A percentile compares a stretch with the other conserved stretches of the same genome.
These are phyloP conservation scores for Fragilaria radians DNA, from an alignment of 108 stramenopile genomes.

Conservation along the genomic window DNA sequence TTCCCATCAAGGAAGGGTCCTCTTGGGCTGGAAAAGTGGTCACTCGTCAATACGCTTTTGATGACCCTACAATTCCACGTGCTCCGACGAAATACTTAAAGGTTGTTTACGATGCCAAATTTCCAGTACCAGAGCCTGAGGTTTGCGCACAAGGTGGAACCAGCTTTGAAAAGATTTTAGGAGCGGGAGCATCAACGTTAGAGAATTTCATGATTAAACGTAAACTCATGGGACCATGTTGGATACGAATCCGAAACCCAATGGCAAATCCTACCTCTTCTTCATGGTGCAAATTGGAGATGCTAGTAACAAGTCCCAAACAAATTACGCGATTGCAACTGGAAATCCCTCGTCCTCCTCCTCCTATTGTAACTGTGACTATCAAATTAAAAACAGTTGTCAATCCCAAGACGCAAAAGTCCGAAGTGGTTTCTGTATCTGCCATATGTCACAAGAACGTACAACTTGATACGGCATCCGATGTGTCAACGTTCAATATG, in stretches of 20 bases:
- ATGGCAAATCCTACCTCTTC: conserved; percentile 19
- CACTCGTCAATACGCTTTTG: conserved; percentile 92
- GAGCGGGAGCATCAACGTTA: conserved; percentile 69
- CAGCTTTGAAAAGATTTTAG: conserved; percentile 84
- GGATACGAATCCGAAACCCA: conserved; percentile 87
- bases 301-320: conserved; percentile 75
- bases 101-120: conserved; percentile 90
- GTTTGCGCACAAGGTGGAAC: conserved; percentile 71
- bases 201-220: conserved; percentile 96
- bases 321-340: conserved; percentile 52
- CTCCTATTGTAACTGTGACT: conserved; percentile 80
- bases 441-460: conserved; percentile 88
- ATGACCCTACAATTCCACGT: conserved; percentile 86
- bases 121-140: conserved; percentile 58
- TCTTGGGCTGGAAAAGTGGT: conserved; percentile 86
- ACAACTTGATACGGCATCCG: conserved; percentile 65
- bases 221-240: conserved; percentile 95
- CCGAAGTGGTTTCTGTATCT: conserved; percentile 92
- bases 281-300: conserved; percentile 92
- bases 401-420: conserved; percentile 89
- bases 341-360: conserved; percentile 51
- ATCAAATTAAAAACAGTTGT: conserved; percentile 96
- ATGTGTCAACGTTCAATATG: conserved; percentile 47
- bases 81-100: conserved; percentile 93
- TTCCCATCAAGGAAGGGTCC: conserved; percentile 67